These are phyloP conservation scores for Vigna mungo DNA, from an alignment of 306 rosid species.

Conservation along the genomic window DNA sequence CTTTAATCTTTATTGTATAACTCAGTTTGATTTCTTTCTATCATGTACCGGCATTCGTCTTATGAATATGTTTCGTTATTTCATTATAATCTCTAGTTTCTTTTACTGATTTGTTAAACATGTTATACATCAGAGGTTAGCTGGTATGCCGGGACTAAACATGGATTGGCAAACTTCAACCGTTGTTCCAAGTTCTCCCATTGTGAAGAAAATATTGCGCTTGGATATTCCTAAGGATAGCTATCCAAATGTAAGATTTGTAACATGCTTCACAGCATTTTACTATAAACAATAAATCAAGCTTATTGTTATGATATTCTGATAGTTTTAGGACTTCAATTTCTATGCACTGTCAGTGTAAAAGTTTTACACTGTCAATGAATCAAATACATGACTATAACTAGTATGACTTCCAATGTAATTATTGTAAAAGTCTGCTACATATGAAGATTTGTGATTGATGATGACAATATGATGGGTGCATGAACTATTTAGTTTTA, in stretches of 20 bases:
- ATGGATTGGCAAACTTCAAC: conserved; percentile 58
- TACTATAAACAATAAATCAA: conserved; percentile 4
- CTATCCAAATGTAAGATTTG: conserved; percentile 59
- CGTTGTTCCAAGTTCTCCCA: conserved; percentile 47
- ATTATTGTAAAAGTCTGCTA: background rate
- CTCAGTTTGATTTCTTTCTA: conserved; percentile 16
- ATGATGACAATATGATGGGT: no score
- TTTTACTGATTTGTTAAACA: conserved; percentile 40
- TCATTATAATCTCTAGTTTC: conserved; percentile 19
- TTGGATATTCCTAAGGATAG: conserved; percentile 61
- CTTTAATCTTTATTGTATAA: background rate
- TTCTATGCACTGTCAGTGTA: background rate
- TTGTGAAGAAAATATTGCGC: conserved; percentile 63
- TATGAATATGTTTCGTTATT: conserved; percentile 6
- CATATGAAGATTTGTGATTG: background rate
- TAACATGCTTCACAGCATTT: conserved; percentile 13
- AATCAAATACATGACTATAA: background rate
- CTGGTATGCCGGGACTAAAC: conserved; percentile 54
- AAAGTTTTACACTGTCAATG: background rate
- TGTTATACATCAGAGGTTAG: conserved; percentile 49
- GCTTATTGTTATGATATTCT: conserved; percentile 5
- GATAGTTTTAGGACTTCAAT: background rate
- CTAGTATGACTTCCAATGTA: background rate
- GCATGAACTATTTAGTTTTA: background rate
- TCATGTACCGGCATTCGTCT: background rate